Evolutionary conservation across 2,329 filamentous ascomycete species (phyloP), one percentile per base, ranked within the genome.

Genomic region (Microdochium paspali): DNA sequence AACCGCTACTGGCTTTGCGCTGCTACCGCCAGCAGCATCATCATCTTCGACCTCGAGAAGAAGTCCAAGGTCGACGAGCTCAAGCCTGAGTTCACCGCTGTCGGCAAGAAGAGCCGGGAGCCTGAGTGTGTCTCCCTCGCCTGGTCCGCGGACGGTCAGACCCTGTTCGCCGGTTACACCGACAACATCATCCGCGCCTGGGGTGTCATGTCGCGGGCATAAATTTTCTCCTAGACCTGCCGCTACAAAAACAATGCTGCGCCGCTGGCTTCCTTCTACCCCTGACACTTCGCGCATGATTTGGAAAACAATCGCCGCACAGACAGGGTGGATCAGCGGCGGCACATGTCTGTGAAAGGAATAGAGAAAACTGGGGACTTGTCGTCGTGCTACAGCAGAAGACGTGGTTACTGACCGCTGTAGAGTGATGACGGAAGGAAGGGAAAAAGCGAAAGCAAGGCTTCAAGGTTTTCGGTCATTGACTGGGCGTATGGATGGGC

Each of bases 1-100:
- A 98, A 98, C 89, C 87, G 93, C 74, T 98, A 98, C 89, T 98
- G 93, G 93, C 85, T 98, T 63, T 98, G 93, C 83, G 93, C 93
- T 69, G 93, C 93, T 70, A 98, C 93, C 56, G 82, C 89, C 69
- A 88, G 82, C 77, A 90, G 84, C 82, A 97, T 98, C 83, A 96
- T 96, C 83, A 97, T 98, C 82, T 98, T 98, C 79, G 93, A 98
- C 69, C 84, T 98, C 62, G 93, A 98, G 89, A 98, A 98, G 90
- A 98, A 98, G 90, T 94, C 85, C 86, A 97, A 96, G 87, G 91
- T 97, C 68, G 91, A 97, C 66, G 93, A 97, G 84, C 85, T 98
- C 73, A 96, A 95, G 86, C 91, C 91, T 61, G 93, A 98, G 73
- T 95, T 93, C 80, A 80, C 90, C 68, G 82, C 90, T 70, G 85